Base-by-base conservation (phyloP, 371 early-diverging fungal species). In the Dinochytrium kinnereticum region DNA sequence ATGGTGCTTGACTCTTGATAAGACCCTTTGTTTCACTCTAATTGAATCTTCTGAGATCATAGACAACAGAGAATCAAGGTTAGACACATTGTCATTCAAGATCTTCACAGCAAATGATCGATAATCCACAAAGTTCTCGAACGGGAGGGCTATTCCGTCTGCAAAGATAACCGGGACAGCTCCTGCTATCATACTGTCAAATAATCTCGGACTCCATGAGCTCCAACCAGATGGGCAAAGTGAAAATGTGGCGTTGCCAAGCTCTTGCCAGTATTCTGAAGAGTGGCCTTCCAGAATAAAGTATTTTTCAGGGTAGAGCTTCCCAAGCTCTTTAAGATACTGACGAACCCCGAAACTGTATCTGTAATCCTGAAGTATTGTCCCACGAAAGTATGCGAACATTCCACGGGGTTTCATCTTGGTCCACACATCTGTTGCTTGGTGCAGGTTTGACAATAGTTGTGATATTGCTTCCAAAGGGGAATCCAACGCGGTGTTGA, bases 371-470 rank as follows among this genome's bases (percentile, higher is more conserved):
- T 67, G 40, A 21, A 72, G 49, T 19, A 78, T 72, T 7, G 79
- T 76, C 26, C 79, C 79, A 5, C 79, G 69, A 51, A 78, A 78
- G 67, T 73, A 75, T 3, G 73, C 79, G 64, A 78, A 75, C 24
- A 72, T 72, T 15, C 39, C 36, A 10, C 61, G 7, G 30, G 61
- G 10, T 44, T 44, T 44, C 44, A 44, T 44, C 44, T 13, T 13
- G 13, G 7, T 44, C n/a, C n/a, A n/a, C n/a, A n/a, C n/a, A n/a
- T n/a, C n/a, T n/a, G n/a, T n/a, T n/a, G n/a, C n/a, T 19, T 44
- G 7, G 44, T 19, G 7, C 19, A 44, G 19, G 13, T 44, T 44
- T 44, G 44, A 44, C 44, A 44, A 44, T 19, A 7, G 19, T 19
- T 13, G 7, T 44, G 44, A 44, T 44, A 44, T 13, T 44, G 7